Percentiles rank a stretch among this genome's conserved stretches.
phyloP scores from a whole-genome alignment of 345 rosid genomes.

The Geranium rotundifolium region DNA sequence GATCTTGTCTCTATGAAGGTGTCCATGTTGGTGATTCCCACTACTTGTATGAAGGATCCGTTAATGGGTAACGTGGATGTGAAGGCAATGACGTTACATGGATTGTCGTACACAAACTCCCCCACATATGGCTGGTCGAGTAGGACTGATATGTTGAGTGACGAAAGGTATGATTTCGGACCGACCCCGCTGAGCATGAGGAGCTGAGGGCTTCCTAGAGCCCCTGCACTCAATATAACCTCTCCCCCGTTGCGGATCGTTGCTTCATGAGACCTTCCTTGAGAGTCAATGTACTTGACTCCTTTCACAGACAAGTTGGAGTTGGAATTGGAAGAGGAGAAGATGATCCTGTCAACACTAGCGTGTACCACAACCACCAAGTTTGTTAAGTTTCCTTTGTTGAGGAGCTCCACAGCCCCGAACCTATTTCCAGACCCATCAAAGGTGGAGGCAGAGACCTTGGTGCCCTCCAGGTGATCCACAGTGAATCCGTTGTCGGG shows the following conservation, averaged over 20 bases:
- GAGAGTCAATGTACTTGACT: not conserved
- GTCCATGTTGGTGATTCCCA: not conserved
- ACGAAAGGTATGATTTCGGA: not conserved
- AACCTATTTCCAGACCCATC: not conserved
- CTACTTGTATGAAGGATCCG: not conserved
- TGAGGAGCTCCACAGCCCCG: not conserved
- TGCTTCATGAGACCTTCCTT: not conserved
- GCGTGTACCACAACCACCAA: not conserved
- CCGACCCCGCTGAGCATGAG: not conserved
- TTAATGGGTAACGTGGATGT: not conserved
- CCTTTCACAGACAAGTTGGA: not conserved
- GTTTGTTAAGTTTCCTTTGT: not conserved
- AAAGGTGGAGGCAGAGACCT: not conserved
- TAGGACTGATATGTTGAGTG: not conserved
- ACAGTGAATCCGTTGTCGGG: not conserved
- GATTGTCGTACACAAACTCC: not conserved
- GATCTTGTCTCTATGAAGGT: not conserved
- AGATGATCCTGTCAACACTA: not conserved
- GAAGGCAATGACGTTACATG: not conserved
- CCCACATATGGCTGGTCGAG: not conserved
- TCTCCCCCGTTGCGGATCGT: not conserved
- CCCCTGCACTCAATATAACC: not conserved
- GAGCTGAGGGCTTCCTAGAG: not conserved
- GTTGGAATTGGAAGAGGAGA: too few relatives aligned
- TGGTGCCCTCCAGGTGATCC: not conserved